These are phyloP conservation scores for Teunomyces cretensis DNA, from an alignment of 805 yeast genomes.

Conservation along the genomic window DNA sequence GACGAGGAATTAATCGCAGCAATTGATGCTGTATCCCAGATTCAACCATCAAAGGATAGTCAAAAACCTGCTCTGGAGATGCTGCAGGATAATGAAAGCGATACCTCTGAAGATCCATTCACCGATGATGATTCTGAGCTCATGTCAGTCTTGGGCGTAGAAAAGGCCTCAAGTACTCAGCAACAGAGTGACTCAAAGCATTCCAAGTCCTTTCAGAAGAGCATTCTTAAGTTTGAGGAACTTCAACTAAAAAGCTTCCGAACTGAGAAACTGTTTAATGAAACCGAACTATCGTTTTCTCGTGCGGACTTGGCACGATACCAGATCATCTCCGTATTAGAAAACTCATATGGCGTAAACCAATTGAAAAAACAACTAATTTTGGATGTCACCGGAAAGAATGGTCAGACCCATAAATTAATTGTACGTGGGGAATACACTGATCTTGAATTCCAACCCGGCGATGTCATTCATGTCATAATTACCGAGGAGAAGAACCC, in stretches of 20 bases:
- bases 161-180: slow-evolving; percentile 9
- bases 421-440: slow-evolving; percentile 65
- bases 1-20: slow-evolving; percentile 20
- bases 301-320: slow-evolving; percentile 50
- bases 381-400: slow-evolving; percentile 48
- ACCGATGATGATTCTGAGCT: slow-evolving; percentile 10
- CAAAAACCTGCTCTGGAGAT: neutral
- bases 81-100: neutral
- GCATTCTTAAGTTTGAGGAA: slow-evolving; percentile 8
- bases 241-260: slow-evolving; percentile 3
- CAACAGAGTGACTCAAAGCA: slow-evolving; percentile 6
- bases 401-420: slow-evolving; percentile 35
- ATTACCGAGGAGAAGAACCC: slow-evolving; percentile 42
- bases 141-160: slow-evolving; percentile 1
- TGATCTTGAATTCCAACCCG: slow-evolving; percentile 44
- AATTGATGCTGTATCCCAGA: slow-evolving; percentile 2
- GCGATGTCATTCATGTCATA: slow-evolving; percentile 64
- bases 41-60: neutral
- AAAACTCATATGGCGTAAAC: slow-evolving; percentile 28
- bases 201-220: slow-evolving; percentile 14
- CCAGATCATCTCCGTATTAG: slow-evolving; percentile 38
- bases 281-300: slow-evolving; percentile 34
- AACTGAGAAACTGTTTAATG: slow-evolving; percentile 1
- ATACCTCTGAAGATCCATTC: slow-evolving; percentile 12
- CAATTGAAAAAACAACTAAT: slow-evolving; percentile 47